These are phyloP conservation scores for Penicillium sp. DNA, from an alignment of 2,329 filamentous ascomycete genomes.

Conservation along the genomic window DNA sequence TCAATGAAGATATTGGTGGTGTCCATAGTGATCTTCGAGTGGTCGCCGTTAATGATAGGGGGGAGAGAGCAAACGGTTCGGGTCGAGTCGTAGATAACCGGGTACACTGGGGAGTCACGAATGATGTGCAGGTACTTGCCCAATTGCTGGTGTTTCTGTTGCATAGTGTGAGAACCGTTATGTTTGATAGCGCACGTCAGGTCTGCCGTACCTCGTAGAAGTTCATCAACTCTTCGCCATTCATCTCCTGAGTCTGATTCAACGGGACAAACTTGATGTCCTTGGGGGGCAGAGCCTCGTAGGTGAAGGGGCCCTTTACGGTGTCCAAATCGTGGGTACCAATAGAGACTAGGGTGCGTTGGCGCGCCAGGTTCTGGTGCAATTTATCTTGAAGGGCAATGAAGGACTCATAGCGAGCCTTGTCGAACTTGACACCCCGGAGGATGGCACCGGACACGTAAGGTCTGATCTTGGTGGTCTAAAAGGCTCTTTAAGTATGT, in stretches of 20 bases:
- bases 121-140: conserved; percentile 92
- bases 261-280: conserved; percentile 87
- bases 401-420: conserved; percentile 93
- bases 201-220: conserved; percentile 68
- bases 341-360: conserved; percentile 92
- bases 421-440: conserved; percentile 85
- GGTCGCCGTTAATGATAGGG: conserved; percentile 95
- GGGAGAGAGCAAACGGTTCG: conserved; percentile 86
- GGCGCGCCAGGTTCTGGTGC: conserved; percentile 90
- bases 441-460: conserved; percentile 87
- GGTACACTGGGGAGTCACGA: conserved; percentile 87
- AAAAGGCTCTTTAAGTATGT: conserved; percentile 2
- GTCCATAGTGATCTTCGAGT: conserved; percentile 89
- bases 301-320: conserved; percentile 90
- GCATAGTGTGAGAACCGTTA: conserved; percentile 12
- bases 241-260: conserved; percentile 88
- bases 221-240: conserved; percentile 81
- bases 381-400: conserved; percentile 97
- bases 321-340: conserved; percentile 96
- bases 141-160: conserved; percentile 81
- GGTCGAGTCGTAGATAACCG: conserved; percentile 90
- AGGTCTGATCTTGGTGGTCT: conserved; percentile 76
- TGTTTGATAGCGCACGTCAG: too few species aligned
- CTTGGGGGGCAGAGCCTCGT: conserved; percentile 87
- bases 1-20: conserved; percentile 97